Percentiles rank a stretch among this genome's conserved stretches.
Evolutionary conservation across 2,329 filamentous ascomycete species (phyloP).

Genomic region (Penicillium brasilianum): DNA sequence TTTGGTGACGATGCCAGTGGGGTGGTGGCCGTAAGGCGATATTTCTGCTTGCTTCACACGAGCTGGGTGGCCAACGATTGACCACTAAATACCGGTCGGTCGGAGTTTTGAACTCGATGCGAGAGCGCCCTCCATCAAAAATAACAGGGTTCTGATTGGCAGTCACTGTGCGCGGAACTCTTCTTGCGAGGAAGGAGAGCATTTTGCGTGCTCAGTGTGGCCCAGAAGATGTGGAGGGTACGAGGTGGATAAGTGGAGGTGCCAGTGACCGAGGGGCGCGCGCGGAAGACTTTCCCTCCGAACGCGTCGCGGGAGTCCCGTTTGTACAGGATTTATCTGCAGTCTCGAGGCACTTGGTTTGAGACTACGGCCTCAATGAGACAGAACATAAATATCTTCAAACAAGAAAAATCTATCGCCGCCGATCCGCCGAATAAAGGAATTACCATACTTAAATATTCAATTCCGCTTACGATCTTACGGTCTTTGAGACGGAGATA

Average conservation of each 20-base stretch:
- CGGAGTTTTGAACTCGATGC: constrained; percentile 17
- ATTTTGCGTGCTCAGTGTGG: background rate
- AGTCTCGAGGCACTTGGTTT: background rate
- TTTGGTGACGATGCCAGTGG: constrained; percentile 21
- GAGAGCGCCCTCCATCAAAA: constrained; percentile 18
- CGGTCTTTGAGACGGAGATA: background rate
- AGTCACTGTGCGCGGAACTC: constrained; percentile 9
- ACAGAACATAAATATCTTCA: background rate
- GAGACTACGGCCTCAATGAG: background rate
- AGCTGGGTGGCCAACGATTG: constrained; percentile 20
- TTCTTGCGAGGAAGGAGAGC: constrained; percentile 17
- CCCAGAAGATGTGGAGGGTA: background rate
- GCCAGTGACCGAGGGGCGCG: background rate
- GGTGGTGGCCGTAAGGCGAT: constrained; percentile 17
- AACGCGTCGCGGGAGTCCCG: background rate
- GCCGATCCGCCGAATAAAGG: background rate
- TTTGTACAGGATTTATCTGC: too few species aligned
- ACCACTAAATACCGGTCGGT: constrained; percentile 20
- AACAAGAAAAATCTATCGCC: background rate
- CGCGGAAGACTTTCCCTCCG: background rate
- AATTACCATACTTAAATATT: background rate
- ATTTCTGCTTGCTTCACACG: constrained; percentile 8
- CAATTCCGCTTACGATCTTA: background rate
- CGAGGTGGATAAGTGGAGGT: background rate
- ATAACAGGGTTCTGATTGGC: constrained; percentile 9